Conservation (phyloP, 2,329 filamentous ascomycete species). For the Paraconiothyrium sp. region DNA sequence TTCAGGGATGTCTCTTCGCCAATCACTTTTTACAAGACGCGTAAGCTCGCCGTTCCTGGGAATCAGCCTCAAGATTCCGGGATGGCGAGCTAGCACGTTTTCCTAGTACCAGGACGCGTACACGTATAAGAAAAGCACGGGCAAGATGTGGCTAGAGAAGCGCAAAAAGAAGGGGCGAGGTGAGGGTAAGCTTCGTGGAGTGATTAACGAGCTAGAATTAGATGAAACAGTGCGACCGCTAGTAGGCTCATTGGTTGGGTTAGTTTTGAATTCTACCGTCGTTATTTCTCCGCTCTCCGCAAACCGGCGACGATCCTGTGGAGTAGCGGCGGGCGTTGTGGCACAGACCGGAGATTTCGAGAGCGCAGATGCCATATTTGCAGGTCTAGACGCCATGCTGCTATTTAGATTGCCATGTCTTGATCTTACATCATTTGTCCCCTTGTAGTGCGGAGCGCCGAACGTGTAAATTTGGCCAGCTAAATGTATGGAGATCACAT, state of each 20-base stretch:
- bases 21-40: background rate
- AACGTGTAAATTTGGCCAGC: background rate
- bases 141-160: background rate
- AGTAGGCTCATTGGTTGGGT: constrained; percentile 1
- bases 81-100: constrained; percentile 6
- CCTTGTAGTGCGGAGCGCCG: background rate
- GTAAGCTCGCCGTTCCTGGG: background rate
- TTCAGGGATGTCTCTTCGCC: background rate
- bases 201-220: constrained; percentile 8
- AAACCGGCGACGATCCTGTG: constrained; percentile 1
- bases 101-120: constrained; percentile 1
- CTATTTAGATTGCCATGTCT: background rate
- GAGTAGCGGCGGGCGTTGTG: background rate
- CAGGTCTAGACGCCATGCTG: background rate
- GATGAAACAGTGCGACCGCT: constrained; percentile 1
- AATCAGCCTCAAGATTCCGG: background rate
- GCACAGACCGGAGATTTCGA: constrained; percentile 1
- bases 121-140: background rate
- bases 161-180: background rate
- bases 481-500: background rate
- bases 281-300: constrained; percentile 14
- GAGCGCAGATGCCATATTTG: background rate
- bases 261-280: constrained; percentile 10
- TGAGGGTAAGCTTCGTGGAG: constrained; percentile 8
- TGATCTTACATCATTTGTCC: constrained; percentile 1